These are phyloP conservation scores for Yarrowia deformans DNA, from an alignment of 805 yeast genomes.

Conservation along the genomic window DNA sequence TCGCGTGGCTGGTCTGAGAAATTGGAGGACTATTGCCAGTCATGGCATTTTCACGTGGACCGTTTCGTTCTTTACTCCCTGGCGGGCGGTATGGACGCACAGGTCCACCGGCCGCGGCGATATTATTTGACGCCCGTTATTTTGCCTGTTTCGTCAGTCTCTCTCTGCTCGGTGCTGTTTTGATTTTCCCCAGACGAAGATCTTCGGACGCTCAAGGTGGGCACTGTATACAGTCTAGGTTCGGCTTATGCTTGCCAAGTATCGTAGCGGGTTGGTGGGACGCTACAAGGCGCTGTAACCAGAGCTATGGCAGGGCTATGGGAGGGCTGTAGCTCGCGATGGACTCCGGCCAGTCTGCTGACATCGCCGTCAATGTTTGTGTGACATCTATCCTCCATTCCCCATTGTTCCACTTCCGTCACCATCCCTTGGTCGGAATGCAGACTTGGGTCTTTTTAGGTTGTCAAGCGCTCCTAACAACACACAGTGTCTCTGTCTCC, in stretches of 20 bases:
- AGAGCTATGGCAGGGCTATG: too few relatives aligned
- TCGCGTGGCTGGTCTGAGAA: neutral
- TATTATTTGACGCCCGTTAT: neutral
- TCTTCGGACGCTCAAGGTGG: conserved; percentile 10
- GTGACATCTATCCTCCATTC: neutral
- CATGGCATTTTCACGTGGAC: neutral
- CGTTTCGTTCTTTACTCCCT: neutral
- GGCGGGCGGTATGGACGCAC: neutral
- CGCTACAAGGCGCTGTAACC: too few relatives aligned
- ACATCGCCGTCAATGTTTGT: too few relatives aligned
- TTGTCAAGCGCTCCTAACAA: conserved; percentile 8
- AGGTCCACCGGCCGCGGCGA: neutral
- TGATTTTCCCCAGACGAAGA: conserved; percentile 35
- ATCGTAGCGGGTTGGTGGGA: neutral
- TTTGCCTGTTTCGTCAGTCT: neutral
- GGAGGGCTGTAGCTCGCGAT: too few relatives aligned
- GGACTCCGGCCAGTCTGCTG: too few relatives aligned
- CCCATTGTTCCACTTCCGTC: conserved; percentile 6
- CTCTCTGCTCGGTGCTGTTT: conserved; percentile 2
- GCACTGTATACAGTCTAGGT: conserved; percentile 12
- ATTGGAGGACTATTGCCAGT: neutral
- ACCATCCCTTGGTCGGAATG: neutral
- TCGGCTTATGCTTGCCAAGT: neutral
- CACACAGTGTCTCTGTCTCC: neutral
- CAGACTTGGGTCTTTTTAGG: conserved; percentile 6